Percentiles rank a stretch among this genome's conserved stretches.
Conservation (phyloP, 257 asterid genomes). For the Coffea canephora region DNA sequence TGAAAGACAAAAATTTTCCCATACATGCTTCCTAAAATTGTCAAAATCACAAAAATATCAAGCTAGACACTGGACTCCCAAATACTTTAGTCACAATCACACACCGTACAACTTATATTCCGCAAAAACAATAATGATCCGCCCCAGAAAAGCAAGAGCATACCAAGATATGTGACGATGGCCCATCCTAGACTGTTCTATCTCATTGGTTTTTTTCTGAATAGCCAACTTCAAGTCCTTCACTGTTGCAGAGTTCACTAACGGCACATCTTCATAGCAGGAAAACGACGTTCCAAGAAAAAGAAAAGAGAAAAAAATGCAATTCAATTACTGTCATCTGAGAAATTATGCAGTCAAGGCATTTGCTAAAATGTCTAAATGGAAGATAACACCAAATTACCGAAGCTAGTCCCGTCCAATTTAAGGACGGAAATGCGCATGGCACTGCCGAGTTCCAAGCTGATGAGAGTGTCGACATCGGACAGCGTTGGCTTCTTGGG, state of each 20-base stretch:
- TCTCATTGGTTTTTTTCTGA: conserved; percentile 56
- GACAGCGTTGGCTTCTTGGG: conserved; percentile 68
- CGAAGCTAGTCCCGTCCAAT: conserved; percentile 60
- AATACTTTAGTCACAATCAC: no score
- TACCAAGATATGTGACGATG: conserved; percentile 95
- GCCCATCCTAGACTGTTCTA: conserved; percentile 84
- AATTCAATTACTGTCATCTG: background rate
- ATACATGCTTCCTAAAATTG: conserved; percentile 76
- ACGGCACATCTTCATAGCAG: conserved; percentile 50
- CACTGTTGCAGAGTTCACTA: conserved; percentile 77
- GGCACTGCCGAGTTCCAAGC: conserved; percentile 93
- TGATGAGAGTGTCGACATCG: conserved; percentile 88
- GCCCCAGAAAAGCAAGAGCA: background rate
- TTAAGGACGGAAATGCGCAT: conserved; percentile 78
- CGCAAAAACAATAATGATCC: background rate
- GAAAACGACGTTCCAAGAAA: background rate
- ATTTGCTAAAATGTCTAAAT: conserved; percentile 41
- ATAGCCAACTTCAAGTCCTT: conserved; percentile 72
- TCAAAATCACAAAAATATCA: conserved; percentile 19
- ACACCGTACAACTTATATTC: background rate
- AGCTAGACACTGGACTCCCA: background rate
- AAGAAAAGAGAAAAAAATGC: background rate
- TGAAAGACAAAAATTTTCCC: conserved; percentile 78
- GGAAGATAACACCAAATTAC: conserved; percentile 31
- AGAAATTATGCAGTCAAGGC: conserved; percentile 15